Evolutionary conservation across 2,329 filamentous ascomycete species (phyloP), one percentile per base, ranked within the genome.

Genomic region (Exophiala spinifera): DNA sequence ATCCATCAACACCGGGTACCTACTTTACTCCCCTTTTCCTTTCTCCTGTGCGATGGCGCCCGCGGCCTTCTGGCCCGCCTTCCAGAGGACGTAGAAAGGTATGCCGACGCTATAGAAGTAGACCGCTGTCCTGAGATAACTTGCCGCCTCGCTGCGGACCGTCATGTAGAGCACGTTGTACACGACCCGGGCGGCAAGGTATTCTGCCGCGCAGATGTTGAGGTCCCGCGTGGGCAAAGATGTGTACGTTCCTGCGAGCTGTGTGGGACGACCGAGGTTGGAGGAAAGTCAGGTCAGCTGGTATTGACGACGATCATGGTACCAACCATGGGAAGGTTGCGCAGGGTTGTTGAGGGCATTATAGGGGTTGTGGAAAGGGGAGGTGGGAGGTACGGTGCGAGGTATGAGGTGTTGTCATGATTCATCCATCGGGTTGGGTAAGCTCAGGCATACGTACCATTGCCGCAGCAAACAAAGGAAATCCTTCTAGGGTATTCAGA

Each of bases 111-210:
- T 66, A 65, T 66, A 70, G 2, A 63, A 65, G 61, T 66, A 70
- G 37, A 66, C 56, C 2, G 66, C 66, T 5, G 63, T 69, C 5
- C 69, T 64, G 39, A 69, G 46, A 57, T 70, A 70, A 49, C 67
- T 69, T 19, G 61, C 47, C 15, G 63, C 58, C 49, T 71, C 67
- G 10, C 66, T 69, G 36, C 59, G 57, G 4, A 64, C 63, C 3
- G 67, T 65, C 61, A 71, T 66, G 51, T 70, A 71, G 13, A 67
- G 47, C 4, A 65, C 65, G 2, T 66, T 70, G 56, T 70, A 71
- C 21, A 70, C 37, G 1, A 67, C 47, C n/a, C 69, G 59, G 2
- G 61, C 65, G 8, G 64, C 63, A 13, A 71, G 49, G 47, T 70
- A 71, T 50, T 70, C 66, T 19, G 64, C 57, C 0, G 68, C 66